Evolutionary conservation across 164 flowering plant species (phyloP).

Genomic region (Taxillus chinensis): DNA sequence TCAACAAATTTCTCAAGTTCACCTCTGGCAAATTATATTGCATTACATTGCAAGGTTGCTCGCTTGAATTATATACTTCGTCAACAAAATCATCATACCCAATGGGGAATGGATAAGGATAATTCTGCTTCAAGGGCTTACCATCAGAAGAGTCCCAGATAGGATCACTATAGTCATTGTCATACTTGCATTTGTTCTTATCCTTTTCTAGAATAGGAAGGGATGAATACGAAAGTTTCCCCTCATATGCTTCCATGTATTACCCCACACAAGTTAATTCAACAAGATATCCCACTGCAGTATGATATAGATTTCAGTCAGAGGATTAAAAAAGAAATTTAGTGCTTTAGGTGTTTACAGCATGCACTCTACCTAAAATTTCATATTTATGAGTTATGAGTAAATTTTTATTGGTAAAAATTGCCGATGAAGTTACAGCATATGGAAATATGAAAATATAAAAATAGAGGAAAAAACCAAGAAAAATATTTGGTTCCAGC

Average conservation of each 20-base stretch:
- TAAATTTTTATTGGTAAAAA: no score
- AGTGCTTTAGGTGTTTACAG: no score
- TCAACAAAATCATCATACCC: conserved; percentile 50
- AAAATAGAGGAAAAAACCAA: no score
- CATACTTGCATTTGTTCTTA: conserved; percentile 18
- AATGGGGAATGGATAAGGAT: conserved; percentile 20
- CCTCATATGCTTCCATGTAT: conserved; percentile 39
- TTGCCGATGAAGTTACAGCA: no score
- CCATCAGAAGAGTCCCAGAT: conserved; percentile 28
- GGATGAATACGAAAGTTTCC: conserved; percentile 41
- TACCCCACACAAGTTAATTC: neutral
- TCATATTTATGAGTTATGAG: no score
- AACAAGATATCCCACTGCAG: neutral
- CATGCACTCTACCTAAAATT: no score
- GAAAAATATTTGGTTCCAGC: no score
- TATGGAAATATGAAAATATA: no score
- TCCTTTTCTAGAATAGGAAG: conserved; percentile 37
- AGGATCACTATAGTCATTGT: conserved; percentile 28
- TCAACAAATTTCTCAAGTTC: conserved; percentile 71
- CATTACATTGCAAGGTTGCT: conserved; percentile 14
- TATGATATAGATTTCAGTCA: neutral
- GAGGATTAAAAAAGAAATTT: no score
- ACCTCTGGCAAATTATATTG: conserved; percentile 41
- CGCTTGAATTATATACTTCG: conserved; percentile 44
- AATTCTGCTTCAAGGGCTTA: conserved; percentile 24